Conservation (phyloP, 257 asterid genomes). For the Verbena officinalis region DNA sequence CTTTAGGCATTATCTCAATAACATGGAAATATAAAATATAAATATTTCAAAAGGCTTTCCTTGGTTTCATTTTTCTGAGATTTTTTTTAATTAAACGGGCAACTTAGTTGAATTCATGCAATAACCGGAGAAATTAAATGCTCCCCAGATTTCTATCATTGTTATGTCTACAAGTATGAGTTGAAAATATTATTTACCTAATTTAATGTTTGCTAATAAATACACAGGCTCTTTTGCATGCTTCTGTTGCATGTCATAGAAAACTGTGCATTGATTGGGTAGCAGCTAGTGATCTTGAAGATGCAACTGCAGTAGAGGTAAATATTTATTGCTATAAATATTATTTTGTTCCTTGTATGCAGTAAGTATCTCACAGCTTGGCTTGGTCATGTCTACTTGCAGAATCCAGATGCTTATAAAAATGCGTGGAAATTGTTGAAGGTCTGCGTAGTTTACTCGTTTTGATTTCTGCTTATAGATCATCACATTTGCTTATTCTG, state of each 20-base stretch:
- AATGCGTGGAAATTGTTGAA: conserved; percentile 83
- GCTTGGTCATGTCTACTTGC: conserved; percentile 38
- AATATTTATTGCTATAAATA: conserved; percentile 24
- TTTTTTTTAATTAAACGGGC: too few relatives aligned
- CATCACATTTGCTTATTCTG: conserved; percentile 22
- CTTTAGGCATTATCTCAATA: neutral
- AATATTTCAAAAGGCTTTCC: neutral
- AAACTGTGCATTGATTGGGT: conserved; percentile 87
- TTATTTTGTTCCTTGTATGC: conserved; percentile 24
- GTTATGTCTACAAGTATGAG: neutral
- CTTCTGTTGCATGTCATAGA: conserved; percentile 76
- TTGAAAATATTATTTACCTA: conserved; percentile 6
- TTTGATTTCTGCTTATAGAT: neutral
- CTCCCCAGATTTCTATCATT: conserved; percentile 16
- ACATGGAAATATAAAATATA: neutral
- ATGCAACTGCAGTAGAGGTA: conserved; percentile 69
- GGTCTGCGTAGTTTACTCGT: conserved; percentile 48
- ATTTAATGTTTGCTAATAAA: conserved; percentile 19
- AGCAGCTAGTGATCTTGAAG: conserved; percentile 90
- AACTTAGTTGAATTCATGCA: neutral
- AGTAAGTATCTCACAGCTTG: conserved; percentile 34
- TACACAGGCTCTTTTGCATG: conserved; percentile 91
- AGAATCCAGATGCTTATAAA: conserved; percentile 73
- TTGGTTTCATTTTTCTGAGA: too few relatives aligned
- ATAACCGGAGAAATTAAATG: neutral